Conservation (phyloP, 768 basidiomycete genomes). For the Artomyces pyxidatus region DNA sequence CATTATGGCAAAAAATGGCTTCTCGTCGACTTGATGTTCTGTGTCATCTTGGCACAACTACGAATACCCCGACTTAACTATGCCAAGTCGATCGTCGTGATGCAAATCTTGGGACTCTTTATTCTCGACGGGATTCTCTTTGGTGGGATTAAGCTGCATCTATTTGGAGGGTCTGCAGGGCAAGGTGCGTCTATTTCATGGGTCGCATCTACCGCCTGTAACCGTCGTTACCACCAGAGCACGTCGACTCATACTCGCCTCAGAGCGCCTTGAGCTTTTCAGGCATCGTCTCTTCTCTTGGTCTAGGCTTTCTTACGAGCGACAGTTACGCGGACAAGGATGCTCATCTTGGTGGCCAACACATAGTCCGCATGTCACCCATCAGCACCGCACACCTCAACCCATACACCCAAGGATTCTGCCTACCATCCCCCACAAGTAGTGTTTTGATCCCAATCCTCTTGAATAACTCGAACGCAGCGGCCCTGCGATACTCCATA, state of each 20-base stretch:
- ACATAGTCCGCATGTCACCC: slow-evolving; percentile 88
- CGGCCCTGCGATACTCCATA: slow-evolving; percentile 63
- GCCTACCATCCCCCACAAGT: slow-evolving; percentile 47
- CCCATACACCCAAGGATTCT: slow-evolving; percentile 65
- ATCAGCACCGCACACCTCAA: slow-evolving; percentile 91
- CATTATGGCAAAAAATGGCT: slow-evolving; percentile 61
- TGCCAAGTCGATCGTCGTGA: slow-evolving; percentile 48
- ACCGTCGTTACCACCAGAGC: slow-evolving; percentile 20
- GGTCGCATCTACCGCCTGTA: slow-evolving; percentile 2
- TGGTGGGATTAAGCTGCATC: slow-evolving; percentile 58
- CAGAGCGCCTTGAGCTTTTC: slow-evolving; percentile 34
- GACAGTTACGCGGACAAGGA: slow-evolving; percentile 36
- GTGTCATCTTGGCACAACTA: slow-evolving; percentile 46
- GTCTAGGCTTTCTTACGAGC: slow-evolving; percentile 42
- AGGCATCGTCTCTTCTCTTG: slow-evolving; percentile 39
- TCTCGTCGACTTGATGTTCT: slow-evolving; percentile 57
- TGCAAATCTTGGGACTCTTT: slow-evolving; percentile 56
- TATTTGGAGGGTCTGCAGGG: slow-evolving; percentile 24
- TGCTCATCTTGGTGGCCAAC: slow-evolving; percentile 70
- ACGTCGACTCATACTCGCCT: slow-evolving; percentile 11
- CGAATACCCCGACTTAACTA: slow-evolving; percentile 72
- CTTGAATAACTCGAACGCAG: slow-evolving; percentile 83
- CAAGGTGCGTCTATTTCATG: slow-evolving; percentile 16
- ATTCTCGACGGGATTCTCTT: slow-evolving; percentile 64
- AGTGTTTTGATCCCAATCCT: slow-evolving; percentile 72